Conservation (phyloP, 805 yeast genomes). For the Cyberlindnera amylophila region DNA sequence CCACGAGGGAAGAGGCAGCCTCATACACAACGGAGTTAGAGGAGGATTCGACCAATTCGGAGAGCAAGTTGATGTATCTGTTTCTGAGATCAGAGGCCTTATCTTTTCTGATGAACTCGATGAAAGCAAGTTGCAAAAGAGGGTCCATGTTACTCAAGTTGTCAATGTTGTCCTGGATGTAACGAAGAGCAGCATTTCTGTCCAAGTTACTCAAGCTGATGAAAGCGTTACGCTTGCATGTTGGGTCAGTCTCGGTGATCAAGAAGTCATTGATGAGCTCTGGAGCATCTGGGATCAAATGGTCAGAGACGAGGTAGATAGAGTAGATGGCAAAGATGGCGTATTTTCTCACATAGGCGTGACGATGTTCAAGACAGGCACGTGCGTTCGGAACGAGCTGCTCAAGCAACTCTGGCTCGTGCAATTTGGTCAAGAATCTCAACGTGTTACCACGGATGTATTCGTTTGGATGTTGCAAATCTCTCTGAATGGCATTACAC, state of each 20-base stretch:
- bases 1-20: slow-evolving; percentile 77
- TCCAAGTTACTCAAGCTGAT: slow-evolving; percentile 78
- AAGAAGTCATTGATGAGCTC: slow-evolving; percentile 73
- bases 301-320: slow-evolving; percentile 77
- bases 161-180: slow-evolving; percentile 66
- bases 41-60: slow-evolving; percentile 67
- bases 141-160: slow-evolving; percentile 69
- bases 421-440: slow-evolving; percentile 84
- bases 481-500: slow-evolving; percentile 96
- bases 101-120: slow-evolving; percentile 88
- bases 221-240: slow-evolving; percentile 94
- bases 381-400: slow-evolving; percentile 92
- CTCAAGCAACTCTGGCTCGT: slow-evolving; percentile 90
- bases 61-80: slow-evolving; percentile 67
- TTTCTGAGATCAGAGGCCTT: slow-evolving; percentile 59
- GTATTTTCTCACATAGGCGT: slow-evolving; percentile 95
- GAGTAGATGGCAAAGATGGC: slow-evolving; percentile 90
- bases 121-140: slow-evolving; percentile 79
- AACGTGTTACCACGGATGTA: slow-evolving; percentile 93
- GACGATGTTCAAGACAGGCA: slow-evolving; percentile 90
- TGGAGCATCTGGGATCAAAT: slow-evolving; percentile 93
- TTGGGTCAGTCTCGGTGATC: slow-evolving; percentile 81
- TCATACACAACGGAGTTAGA: slow-evolving; percentile 79
- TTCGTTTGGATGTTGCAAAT: slow-evolving; percentile 96
- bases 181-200: slow-evolving; percentile 80